These are phyloP conservation scores for Lasiosphaeriaceae sp. DNA, from an alignment of 495 filamentous ascomycete genomes.

Conservation along the genomic window DNA sequence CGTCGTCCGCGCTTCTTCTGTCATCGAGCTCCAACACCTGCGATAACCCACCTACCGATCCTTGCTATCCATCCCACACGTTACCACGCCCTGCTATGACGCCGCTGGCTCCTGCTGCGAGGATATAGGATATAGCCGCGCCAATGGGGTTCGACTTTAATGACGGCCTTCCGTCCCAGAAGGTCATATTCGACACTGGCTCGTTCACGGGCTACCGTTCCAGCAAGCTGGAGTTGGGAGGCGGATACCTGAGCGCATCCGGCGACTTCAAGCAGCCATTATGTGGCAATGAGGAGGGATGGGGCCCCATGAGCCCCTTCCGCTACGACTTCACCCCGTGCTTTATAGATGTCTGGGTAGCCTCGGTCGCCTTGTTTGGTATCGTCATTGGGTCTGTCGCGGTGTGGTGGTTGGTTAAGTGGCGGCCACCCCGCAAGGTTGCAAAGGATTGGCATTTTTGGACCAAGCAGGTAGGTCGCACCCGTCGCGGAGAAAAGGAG, in stretches of 20 bases:
- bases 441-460: slow-evolving; percentile 95
- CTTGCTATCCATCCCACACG: too few relatives aligned
- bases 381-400: slow-evolving; percentile 72
- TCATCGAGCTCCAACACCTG: too few relatives aligned
- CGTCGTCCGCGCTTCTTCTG: too few relatives aligned
- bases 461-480: slow-evolving; percentile 69
- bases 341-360: slow-evolving; percentile 85
- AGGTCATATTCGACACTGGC: slow-evolving; percentile 46
- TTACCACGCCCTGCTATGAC: slow-evolving; percentile 25
- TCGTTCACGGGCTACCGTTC: slow-evolving; percentile 50
- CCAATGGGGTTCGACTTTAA: slow-evolving; percentile 27
- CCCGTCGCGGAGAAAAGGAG: too few relatives aligned
- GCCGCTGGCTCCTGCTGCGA: slow-evolving; percentile 5
- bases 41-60: too few relatives aligned
- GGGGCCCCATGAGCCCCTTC: slow-evolving; percentile 82
- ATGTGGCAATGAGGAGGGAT: slow-evolving; percentile 86
- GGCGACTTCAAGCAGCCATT: slow-evolving; percentile 56
- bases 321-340: slow-evolving; percentile 95
- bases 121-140: slow-evolving; percentile 15
- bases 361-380: slow-evolving; percentile 70
- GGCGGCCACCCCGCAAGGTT: slow-evolving; percentile 61
- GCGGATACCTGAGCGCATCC: slow-evolving; percentile 44
- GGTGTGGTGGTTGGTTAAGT: slow-evolving; percentile 58
- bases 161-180: slow-evolving; percentile 31
- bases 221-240: slow-evolving; percentile 32